phyloP scores from a whole-genome alignment of 495 filamentous ascomycete species.

The Amorphotheca resinae region DNA sequence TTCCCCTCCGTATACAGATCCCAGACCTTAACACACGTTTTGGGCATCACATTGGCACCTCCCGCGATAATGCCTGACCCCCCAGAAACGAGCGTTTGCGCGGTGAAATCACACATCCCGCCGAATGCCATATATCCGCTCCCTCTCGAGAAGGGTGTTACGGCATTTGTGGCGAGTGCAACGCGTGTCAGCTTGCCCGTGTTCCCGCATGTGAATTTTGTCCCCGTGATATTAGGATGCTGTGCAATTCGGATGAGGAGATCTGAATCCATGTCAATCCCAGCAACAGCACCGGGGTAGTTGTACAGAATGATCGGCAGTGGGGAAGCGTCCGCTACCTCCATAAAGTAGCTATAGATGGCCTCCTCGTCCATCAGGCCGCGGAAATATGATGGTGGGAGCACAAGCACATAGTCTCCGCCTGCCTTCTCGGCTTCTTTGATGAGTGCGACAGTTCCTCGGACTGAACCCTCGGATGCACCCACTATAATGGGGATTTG shows the following conservation, averaged over 20 bases:
- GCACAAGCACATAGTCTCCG: constrained; percentile 65
- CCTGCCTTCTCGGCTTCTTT: constrained; percentile 55
- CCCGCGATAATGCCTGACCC: constrained; percentile 79
- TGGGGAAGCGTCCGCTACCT: constrained; percentile 62
- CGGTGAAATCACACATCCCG: constrained; percentile 77
- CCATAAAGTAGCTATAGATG: constrained; percentile 63
- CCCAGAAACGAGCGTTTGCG: constrained; percentile 68
- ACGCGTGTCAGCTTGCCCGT: constrained; percentile 82
- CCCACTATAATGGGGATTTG: constrained; percentile 72
- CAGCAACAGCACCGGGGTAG: constrained; percentile 83
- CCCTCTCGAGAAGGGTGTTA: constrained; percentile 49
- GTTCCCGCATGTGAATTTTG: constrained; percentile 86
- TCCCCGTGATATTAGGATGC: constrained; percentile 76
- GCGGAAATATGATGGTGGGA: constrained; percentile 78
- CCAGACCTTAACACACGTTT: constrained; percentile 73
- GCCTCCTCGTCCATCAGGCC: constrained; percentile 64
- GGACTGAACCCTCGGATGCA: constrained; percentile 64
- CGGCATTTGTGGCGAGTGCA: constrained; percentile 62
- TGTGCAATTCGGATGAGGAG: constrained; percentile 68
- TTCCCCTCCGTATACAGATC: constrained; percentile 61
- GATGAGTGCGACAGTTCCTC: constrained; percentile 62
- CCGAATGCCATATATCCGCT: constrained; percentile 76
- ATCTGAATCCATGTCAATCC: constrained; percentile 86
- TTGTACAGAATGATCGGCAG: constrained; percentile 80
- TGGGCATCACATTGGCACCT: constrained; percentile 76